Evolutionary conservation across 306 rosid genomes (phyloP).

Genomic region (Trichosanthes cucumerina): DNA sequence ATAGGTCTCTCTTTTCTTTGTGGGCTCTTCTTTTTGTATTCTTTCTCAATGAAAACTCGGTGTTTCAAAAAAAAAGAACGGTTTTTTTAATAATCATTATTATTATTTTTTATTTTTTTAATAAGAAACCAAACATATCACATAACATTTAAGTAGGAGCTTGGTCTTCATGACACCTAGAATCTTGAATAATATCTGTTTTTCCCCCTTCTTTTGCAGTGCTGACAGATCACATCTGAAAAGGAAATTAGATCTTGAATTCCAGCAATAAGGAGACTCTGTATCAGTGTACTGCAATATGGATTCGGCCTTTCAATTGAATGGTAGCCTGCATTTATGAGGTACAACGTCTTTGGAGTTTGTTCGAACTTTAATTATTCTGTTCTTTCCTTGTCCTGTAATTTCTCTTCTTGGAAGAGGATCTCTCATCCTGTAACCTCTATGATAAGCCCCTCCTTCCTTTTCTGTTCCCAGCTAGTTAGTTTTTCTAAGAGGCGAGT

Average conservation of each 20-base stretch:
- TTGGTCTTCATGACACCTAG: neutral
- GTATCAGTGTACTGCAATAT: constrained; percentile 8
- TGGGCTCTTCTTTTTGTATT: too few relatives aligned
- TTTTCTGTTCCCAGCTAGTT: neutral
- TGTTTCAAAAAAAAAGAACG: too few relatives aligned
- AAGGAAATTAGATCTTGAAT: constrained; percentile 90
- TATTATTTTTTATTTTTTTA: neutral
- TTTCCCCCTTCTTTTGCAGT: constrained; percentile 21
- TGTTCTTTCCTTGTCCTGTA: neutral
- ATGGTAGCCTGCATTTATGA: constrained; percentile 4
- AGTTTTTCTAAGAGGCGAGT: neutral
- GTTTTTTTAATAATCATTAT: too few relatives aligned
- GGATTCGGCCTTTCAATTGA: neutral
- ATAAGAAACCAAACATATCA: neutral
- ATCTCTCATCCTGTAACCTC: neutral
- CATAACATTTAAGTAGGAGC: neutral
- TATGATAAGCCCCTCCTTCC: neutral
- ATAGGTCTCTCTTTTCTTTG: too few relatives aligned
- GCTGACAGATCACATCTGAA: constrained; percentile 88
- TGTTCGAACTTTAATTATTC: neutral
- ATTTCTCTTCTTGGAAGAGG: neutral
- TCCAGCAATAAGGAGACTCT: constrained; percentile 45
- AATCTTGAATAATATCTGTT: constrained; percentile 10
- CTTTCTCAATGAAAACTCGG: too few relatives aligned
- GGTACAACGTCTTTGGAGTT: neutral